Percentiles rank a stretch among this genome's conserved stretches.
Conservation (phyloP, 1,284 basidiomycete species). For the Microbotryomycetes sp. region DNA sequence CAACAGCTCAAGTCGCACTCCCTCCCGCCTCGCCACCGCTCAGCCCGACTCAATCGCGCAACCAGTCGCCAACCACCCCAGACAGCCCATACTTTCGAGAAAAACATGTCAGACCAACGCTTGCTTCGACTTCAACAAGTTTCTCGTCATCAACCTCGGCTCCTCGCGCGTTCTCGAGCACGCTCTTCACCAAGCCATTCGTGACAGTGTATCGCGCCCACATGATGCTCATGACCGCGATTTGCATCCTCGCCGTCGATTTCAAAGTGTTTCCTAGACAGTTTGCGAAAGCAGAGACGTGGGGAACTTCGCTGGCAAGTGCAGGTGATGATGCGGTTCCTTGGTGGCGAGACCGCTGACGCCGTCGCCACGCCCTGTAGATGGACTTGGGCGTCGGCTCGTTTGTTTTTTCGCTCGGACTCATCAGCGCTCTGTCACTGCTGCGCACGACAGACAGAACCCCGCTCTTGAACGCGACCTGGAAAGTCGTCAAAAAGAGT, state of each 20-base stretch:
- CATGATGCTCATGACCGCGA: slow-evolving; percentile 87
- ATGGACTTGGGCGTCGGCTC: slow-evolving; percentile 98
- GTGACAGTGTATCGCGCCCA: slow-evolving; percentile 85
- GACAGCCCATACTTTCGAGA: background rate
- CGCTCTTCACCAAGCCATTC: slow-evolving; percentile 45
- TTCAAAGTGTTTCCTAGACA: slow-evolving; percentile 83
- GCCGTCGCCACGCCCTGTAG: slow-evolving; percentile 43
- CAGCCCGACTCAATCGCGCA: slow-evolving; percentile 9
- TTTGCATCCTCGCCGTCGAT: slow-evolving; percentile 92
- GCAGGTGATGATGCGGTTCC: background rate
- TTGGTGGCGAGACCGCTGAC: background rate
- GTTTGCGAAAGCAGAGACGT: slow-evolving; percentile 89
- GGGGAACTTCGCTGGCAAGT: slow-evolving; percentile 80
- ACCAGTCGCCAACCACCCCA: background rate
- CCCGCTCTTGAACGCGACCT: slow-evolving; percentile 45
- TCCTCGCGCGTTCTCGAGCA: background rate
- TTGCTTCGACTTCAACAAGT: too few species aligned
- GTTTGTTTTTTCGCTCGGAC: slow-evolving; percentile 88
- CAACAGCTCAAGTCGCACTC: background rate
- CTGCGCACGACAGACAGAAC: slow-evolving; percentile 50
- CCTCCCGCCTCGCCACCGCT: background rate
- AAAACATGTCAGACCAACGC: background rate
- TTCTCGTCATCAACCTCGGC: too few species aligned
- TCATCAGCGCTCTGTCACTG: slow-evolving; percentile 73
- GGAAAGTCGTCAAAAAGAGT: slow-evolving; percentile 36